These are phyloP conservation scores for Tetrahymena elliotti DNA, from an alignment of 73 alveolate species.

Conservation along the genomic window DNA sequence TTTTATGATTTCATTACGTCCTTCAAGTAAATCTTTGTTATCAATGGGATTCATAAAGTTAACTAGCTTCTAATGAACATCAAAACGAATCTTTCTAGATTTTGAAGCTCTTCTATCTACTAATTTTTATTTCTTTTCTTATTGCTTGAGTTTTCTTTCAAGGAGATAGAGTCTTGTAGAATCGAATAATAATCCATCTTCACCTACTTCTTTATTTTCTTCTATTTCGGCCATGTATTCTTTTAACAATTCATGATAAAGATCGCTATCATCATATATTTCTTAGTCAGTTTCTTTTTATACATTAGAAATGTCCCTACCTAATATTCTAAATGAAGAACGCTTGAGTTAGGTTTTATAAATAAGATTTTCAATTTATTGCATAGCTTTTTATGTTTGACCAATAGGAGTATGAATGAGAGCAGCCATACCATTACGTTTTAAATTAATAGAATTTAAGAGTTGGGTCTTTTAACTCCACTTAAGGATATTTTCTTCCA, in stretches of 20 bases:
- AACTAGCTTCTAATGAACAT: slow-evolving; percentile 71
- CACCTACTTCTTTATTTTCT: slow-evolving; percentile 41
- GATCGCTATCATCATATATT: slow-evolving; percentile 72
- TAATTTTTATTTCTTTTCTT: slow-evolving; percentile 50
- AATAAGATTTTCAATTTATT: slow-evolving; percentile 6
- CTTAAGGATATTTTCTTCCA: slow-evolving; percentile 50
- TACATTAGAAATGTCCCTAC: slow-evolving; percentile 56
- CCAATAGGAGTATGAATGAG: slow-evolving; percentile 43
- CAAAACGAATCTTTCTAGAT: slow-evolving; percentile 74
- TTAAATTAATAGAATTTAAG: slow-evolving; percentile 20
- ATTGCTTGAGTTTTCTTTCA: slow-evolving; percentile 54
- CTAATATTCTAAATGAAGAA: slow-evolving; percentile 42
- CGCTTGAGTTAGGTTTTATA: slow-evolving; percentile 50
- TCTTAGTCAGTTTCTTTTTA: slow-evolving; percentile 66
- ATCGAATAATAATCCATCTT: slow-evolving; percentile 54
- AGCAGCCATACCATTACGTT: slow-evolving; percentile 45
- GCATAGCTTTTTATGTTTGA: slow-evolving; percentile 37
- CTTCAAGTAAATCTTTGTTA: slow-evolving; percentile 37
- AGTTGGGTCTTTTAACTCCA: slow-evolving; percentile 44
- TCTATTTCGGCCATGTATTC: slow-evolving; percentile 49
- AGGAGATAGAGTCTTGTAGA: slow-evolving; percentile 69
- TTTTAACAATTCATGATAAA: slow-evolving; percentile 63
- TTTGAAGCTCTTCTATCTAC: slow-evolving; percentile 73
- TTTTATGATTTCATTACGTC: slow-evolving; percentile 52
- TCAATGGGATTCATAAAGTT: slow-evolving; percentile 76